Evolutionary conservation across 352 stramenopile genomes (phyloP), one percentile per base, ranked within the genome.

Genomic region (Globisporangium iwayamae): DNA sequence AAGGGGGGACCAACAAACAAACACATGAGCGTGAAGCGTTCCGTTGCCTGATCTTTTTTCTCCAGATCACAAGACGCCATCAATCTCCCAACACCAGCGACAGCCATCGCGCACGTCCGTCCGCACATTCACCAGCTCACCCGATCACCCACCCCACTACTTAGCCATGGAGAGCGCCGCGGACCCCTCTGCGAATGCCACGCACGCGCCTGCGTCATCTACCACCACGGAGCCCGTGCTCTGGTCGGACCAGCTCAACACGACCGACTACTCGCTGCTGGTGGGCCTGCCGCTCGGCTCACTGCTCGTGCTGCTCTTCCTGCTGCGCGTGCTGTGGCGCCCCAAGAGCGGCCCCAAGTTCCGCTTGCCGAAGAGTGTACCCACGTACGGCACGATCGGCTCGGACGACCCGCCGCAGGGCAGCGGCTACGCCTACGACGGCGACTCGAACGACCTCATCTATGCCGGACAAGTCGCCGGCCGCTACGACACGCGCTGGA

Each of bases 401-500:
- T 67, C 83, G 45, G 85, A 92, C 59, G 83, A 87, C 54, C 65
- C 73, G 25, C 55, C 65, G 18, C 50, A 56, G 11, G 25, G 50
- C 50, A 68, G 74, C 30, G 75, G 73, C 36, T 92, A 89, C 72
- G 74, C 90, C 59, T 90, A 91, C 67, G 83, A 94, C 68, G 78
- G 78, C 32, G 78, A 91, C 71, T 86, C 83, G 66, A 89, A 89
- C 69, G 79, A 94, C 68, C 71, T 94, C 57, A 88, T 94, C 69
- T 90, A 94, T 59, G 85, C 85, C 18, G 83, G 83, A 1, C 83
- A 93, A 45, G 76, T 93, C 32, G 85, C 83, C 3, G 85, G 85
- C 0, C 79, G 85, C 47, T 94, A 92, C 73, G 85, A 94, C 71
- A 91, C 79, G 47, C 82, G 80, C 68, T 94, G 85, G 85, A 91